Evolutionary conservation across 208 protist species (phyloP).

Genomic region (Trichomonas vaginalis): DNA sequence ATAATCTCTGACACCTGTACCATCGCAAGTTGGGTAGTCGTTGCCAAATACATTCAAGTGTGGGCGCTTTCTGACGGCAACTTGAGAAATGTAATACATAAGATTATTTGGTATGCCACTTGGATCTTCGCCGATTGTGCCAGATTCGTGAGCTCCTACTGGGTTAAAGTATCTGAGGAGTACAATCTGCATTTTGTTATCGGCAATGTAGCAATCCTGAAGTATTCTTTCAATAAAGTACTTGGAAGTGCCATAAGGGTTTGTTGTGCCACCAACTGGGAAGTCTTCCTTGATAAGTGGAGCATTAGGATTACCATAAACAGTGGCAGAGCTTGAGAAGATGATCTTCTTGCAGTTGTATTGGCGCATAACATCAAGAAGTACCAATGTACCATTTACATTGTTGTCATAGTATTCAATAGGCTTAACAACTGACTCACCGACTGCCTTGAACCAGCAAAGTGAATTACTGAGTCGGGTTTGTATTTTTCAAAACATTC

Average conservation of each 20-base stretch:
- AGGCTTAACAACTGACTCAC: constrained; percentile 37
- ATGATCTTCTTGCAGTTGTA: constrained; percentile 70
- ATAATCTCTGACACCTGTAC: constrained; percentile 73
- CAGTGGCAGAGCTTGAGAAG: constrained; percentile 78
- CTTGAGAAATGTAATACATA: constrained; percentile 76
- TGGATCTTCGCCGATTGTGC: constrained; percentile 79
- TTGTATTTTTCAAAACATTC: neutral
- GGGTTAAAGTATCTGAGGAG: constrained; percentile 93
- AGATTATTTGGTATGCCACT: constrained; percentile 80
- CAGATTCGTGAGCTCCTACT: constrained; percentile 68
- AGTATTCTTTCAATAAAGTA: constrained; percentile 68
- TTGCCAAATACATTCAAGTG: constrained; percentile 37
- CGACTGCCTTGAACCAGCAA: constrained; percentile 37
- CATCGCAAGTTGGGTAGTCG: constrained; percentile 42
- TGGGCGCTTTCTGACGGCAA: constrained; percentile 35
- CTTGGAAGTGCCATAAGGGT: constrained; percentile 73
- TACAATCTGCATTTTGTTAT: constrained; percentile 52
- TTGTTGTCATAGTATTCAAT: constrained; percentile 87
- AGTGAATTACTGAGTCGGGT: constrained; percentile 34
- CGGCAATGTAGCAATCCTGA: constrained; percentile 54
- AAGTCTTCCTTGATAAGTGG: constrained; percentile 23
- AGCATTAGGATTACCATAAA: constrained; percentile 56
- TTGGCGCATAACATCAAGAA: constrained; percentile 69
- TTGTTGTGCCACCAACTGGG: constrained; percentile 31
- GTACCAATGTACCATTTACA: constrained; percentile 63